Evolutionary conservation across 2,329 filamentous ascomycete genomes (phyloP).

Genomic region (Chaetomium globosum): DNA sequence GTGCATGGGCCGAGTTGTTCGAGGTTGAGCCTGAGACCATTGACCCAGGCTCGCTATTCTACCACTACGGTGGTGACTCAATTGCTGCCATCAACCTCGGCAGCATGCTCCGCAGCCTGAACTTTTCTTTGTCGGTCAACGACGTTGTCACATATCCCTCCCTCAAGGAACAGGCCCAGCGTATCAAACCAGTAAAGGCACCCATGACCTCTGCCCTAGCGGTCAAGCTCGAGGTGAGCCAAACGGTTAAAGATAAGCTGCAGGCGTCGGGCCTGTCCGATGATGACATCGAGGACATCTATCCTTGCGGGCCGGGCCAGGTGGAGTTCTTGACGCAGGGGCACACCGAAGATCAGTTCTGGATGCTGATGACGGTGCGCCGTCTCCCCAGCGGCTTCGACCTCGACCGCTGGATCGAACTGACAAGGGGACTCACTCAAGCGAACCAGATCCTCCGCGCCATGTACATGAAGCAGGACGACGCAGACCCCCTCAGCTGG

Average conservation of each 20-base stretch:
- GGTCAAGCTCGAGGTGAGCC: background rate
- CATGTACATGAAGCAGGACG: background rate
- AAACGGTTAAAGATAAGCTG: background rate
- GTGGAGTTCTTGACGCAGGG: conserved; percentile 4
- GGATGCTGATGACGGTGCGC: conserved; percentile 6
- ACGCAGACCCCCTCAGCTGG: background rate
- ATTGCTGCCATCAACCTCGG: conserved; percentile 2
- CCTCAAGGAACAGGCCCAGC: background rate
- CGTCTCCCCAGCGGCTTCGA: background rate
- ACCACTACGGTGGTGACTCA: background rate
- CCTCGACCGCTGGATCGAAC: background rate
- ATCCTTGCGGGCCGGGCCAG: background rate
- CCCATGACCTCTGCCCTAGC: background rate
- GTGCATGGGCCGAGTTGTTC: background rate
- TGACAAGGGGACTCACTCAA: background rate
- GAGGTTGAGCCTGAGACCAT: background rate
- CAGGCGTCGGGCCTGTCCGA: background rate
- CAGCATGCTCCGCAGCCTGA: background rate
- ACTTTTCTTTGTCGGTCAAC: background rate
- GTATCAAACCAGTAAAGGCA: background rate
- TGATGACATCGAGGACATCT: background rate
- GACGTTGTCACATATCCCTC: background rate
- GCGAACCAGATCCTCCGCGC: conserved; percentile 7
- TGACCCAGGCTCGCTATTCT: background rate
- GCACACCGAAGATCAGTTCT: background rate